phyloP scores from a whole-genome alignment of 495 filamentous ascomycete species.

The Penicillium herquei region DNA sequence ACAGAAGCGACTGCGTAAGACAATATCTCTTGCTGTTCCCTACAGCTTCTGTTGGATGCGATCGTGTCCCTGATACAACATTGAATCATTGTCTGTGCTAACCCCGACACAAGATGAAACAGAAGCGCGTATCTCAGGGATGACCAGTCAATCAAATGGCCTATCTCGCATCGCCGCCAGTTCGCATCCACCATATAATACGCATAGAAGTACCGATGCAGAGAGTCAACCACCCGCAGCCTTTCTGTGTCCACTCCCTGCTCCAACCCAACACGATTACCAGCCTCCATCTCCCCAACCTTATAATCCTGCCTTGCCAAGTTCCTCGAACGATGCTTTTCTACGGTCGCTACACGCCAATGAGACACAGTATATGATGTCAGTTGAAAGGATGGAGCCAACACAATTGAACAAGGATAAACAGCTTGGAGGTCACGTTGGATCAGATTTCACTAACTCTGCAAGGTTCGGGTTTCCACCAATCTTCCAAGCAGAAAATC shows the following conservation, averaged over 20 bases:
- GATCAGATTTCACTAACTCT: neutral
- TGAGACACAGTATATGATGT: neutral
- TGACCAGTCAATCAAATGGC: neutral
- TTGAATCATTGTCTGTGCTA: neutral
- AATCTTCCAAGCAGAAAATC: neutral
- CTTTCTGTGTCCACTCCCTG: neutral
- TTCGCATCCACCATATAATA: neutral
- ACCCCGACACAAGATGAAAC: neutral
- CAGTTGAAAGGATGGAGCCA: neutral
- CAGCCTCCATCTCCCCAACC: neutral
- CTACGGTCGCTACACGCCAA: neutral
- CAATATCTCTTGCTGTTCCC: neutral
- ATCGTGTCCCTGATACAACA: neutral
- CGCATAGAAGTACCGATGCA: neutral
- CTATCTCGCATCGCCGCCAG: neutral
- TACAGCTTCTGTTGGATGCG: neutral
- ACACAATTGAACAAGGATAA: neutral
- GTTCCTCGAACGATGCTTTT: neutral
- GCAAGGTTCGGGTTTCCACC: neutral
- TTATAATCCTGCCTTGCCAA: neutral
- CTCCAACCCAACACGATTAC: neutral
- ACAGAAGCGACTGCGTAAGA: neutral
- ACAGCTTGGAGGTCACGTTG: neutral
- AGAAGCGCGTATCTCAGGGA: neutral
- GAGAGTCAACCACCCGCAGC: neutral